A percentile compares a stretch with the other conserved stretches of the same genome.
Evolutionary conservation across 2,329 filamentous ascomycete species (phyloP).

Genomic region (Hymenoscyphus albidus): DNA sequence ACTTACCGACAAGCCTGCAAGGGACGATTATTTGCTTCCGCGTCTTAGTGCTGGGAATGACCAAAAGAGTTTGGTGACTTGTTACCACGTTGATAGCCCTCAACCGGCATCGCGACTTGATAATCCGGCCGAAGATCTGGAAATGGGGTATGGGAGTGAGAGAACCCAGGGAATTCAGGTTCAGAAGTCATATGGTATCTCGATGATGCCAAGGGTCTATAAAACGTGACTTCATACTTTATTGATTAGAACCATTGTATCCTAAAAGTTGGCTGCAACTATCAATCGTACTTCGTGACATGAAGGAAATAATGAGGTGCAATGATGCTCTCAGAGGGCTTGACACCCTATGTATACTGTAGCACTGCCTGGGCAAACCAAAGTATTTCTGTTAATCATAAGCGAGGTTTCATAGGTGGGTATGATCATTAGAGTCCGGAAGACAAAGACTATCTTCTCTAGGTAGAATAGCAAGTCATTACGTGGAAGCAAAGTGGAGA

Average conservation of each 20-base stretch:
- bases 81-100: constrained; percentile 1
- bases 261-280: neutral
- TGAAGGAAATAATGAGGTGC: too few relatives aligned
- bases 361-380: too few relatives aligned
- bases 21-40: neutral
- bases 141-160: neutral
- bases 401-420: too few relatives aligned
- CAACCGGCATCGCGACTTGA: neutral
- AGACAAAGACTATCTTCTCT: too few relatives aligned
- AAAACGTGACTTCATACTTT: neutral
- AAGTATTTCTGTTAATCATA: too few relatives aligned
- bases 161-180: neutral
- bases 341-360: too few relatives aligned
- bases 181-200: neutral
- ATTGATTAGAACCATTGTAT: neutral
- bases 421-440: too few relatives aligned
- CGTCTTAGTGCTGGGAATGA: constrained; percentile 2
- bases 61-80: neutral
- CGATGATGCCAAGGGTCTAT: neutral
- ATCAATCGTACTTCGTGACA: neutral
- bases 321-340: too few relatives aligned
- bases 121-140: neutral
- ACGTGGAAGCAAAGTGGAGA: too few relatives aligned
- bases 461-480: too few relatives aligned
- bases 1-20: neutral